Evolutionary conservation across 2,329 filamentous ascomycete species (phyloP).

Genomic region (Pseudocercospora eumusae): DNA sequence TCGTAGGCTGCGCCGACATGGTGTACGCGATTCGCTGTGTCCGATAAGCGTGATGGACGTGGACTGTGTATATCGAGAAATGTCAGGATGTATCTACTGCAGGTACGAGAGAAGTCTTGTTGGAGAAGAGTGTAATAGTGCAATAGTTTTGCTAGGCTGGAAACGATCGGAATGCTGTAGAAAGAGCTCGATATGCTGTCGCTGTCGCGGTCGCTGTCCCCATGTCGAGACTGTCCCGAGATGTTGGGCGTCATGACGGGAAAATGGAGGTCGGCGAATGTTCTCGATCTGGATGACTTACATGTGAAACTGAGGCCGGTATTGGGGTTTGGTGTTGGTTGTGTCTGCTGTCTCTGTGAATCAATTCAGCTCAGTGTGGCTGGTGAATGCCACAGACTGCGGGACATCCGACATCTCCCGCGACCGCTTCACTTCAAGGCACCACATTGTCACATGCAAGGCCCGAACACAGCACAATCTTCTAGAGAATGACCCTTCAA

Average conservation of each 20-base stretch:
- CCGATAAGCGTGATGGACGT: constrained; percentile 14
- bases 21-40: constrained; percentile 20
- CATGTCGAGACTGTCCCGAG: neutral
- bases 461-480: neutral
- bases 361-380: neutral
- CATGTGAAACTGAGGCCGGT: constrained; percentile 1
- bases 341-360: neutral
- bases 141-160: constrained; percentile 16
- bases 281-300: neutral
- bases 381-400: neutral
- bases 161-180: constrained; percentile 22
- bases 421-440: neutral
- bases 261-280: neutral
- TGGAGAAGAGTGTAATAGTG: neutral
- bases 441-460: constrained; percentile 1
- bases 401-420: neutral
- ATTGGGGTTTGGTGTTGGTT: neutral
- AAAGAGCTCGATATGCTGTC: constrained; percentile 1
- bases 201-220: neutral
- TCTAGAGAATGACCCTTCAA: neutral
- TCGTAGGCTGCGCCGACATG: constrained; percentile 39
- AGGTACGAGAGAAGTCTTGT: constrained; percentile 5
- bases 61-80: constrained; percentile 10
- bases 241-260: neutral
- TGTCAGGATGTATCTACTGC: neutral